Percentiles rank a stretch among this genome's conserved stretches.
Evolutionary conservation across 352 stramenopile genomes (phyloP).

Genomic region (Phytophthora tubulina): DNA sequence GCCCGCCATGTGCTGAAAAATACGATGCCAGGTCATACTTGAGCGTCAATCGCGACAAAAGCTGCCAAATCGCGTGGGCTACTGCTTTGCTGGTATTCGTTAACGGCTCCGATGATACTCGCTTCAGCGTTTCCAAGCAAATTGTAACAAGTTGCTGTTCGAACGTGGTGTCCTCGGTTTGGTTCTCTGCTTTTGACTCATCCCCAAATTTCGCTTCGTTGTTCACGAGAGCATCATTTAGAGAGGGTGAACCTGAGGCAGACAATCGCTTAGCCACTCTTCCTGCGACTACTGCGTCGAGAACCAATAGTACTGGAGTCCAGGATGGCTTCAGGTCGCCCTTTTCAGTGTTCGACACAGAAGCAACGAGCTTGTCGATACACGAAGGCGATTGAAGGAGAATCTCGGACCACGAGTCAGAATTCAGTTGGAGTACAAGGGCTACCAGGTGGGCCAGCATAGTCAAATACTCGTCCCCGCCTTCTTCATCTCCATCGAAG

Average conservation of each 20-base stretch:
- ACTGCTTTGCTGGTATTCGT: constrained; percentile 35
- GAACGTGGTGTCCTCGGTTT: constrained; percentile 31
- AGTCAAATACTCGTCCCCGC: constrained; percentile 51
- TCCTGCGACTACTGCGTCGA: constrained; percentile 67
- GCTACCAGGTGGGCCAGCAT: constrained; percentile 77
- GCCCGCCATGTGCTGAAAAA: constrained; percentile 59
- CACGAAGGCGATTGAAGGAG: constrained; percentile 56
- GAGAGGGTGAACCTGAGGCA: constrained; percentile 8
- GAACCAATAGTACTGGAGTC: constrained; percentile 67
- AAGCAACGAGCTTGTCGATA: constrained; percentile 59
- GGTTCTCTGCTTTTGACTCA: constrained; percentile 23
- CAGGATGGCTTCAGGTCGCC: constrained; percentile 46
- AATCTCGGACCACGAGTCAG: constrained; percentile 47
- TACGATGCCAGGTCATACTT: constrained; percentile 78
- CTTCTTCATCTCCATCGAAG: constrained; percentile 41
- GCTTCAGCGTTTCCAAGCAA: constrained; percentile 48
- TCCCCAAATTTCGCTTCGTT: constrained; percentile 24
- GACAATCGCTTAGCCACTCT: constrained; percentile 29
- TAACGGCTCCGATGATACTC: constrained; percentile 19
- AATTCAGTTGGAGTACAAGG: constrained; percentile 73
- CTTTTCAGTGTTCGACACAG: constrained; percentile 36
- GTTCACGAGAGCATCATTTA: constrained; percentile 18
- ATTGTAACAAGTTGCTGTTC: constrained; percentile 50
- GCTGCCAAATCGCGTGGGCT: constrained; percentile 79
- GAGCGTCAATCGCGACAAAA: constrained; percentile 72